These are phyloP conservation scores for Hypomyces perniciosus DNA, from an alignment of 2,329 filamentous ascomycete species.

Conservation along the genomic window DNA sequence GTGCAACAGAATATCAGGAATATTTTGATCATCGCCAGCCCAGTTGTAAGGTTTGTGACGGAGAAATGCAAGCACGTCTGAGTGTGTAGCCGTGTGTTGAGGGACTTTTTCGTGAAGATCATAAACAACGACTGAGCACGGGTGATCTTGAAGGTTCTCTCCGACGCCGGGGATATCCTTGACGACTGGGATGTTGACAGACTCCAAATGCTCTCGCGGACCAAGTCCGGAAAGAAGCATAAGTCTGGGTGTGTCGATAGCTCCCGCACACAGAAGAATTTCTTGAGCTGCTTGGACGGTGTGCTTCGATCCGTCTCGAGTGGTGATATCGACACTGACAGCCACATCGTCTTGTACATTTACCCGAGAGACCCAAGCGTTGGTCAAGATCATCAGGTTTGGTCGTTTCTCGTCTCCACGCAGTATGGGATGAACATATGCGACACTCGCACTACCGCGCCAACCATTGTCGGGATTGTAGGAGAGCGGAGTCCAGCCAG, in stretches of 20 bases:
- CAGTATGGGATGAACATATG: constrained; percentile 88
- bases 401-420: constrained; percentile 74
- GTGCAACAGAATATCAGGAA: too few species aligned
- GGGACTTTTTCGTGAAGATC: constrained; percentile 69
- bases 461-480: constrained; percentile 87
- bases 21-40: too few species aligned
- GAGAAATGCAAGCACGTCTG: constrained; percentile 54
- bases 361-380: constrained; percentile 80
- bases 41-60: too few species aligned
- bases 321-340: constrained; percentile 63
- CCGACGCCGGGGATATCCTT: constrained; percentile 54
- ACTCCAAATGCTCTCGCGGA: constrained; percentile 46
- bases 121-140: constrained; percentile 59
- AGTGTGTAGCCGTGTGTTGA: constrained; percentile 87
- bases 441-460: constrained; percentile 79
- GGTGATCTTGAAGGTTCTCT: constrained; percentile 56
- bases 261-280: constrained; percentile 73
- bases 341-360: constrained; percentile 65
- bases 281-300: constrained; percentile 63
- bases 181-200: constrained; percentile 50
- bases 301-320: constrained; percentile 46
- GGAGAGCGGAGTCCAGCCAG: constrained; percentile 85
- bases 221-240: constrained; percentile 54
- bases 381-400: constrained; percentile 80
- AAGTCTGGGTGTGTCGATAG: constrained; percentile 71